phyloP scores from a whole-genome alignment of 768 basidiomycete genomes.

The Macrolepiota fuliginosa region DNA sequence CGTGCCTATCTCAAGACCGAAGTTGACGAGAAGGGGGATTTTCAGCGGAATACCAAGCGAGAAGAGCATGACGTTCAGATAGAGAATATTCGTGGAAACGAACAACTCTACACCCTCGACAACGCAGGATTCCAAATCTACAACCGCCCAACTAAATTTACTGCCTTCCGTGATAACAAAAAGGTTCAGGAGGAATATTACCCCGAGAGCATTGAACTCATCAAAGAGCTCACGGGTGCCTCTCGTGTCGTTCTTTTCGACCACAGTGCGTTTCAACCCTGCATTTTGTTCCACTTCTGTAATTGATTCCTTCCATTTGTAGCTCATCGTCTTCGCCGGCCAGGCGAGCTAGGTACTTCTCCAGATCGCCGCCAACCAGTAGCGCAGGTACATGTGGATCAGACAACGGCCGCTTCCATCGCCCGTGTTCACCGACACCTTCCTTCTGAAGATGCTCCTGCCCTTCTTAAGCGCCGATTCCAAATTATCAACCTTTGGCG shows the following conservation, averaged over 20 bases:
- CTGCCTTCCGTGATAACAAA: conserved; percentile 34
- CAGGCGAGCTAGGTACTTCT: conserved; percentile 13
- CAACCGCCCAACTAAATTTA: conserved; percentile 35
- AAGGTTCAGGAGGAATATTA: conserved; percentile 54
- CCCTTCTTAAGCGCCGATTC: conserved; percentile 35
- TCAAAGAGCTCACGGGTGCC: conserved; percentile 58
- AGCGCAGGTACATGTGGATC: conserved; percentile 34
- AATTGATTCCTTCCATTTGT: not conserved
- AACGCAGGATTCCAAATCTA: conserved; percentile 48
- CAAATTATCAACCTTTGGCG: conserved; percentile 50
- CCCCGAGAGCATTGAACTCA: conserved; percentile 50
- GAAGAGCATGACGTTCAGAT: conserved; percentile 32
- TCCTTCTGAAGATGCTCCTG: conserved; percentile 27
- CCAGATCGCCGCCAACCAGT: conserved; percentile 18
- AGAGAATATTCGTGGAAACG: conserved; percentile 53
- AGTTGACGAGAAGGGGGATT: conserved; percentile 11
- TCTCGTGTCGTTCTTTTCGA: conserved; percentile 56
- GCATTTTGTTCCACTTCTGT: not conserved
- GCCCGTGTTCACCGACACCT: conserved; percentile 32
- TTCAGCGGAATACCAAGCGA: conserved; percentile 16
- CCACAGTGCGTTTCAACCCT: conserved; percentile 42
- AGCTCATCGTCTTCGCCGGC: conserved; percentile 18
- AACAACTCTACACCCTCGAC: conserved; percentile 41
- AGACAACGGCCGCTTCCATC: conserved; percentile 31
- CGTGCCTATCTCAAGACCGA: conserved; percentile 24